These are phyloP conservation scores for Przewalskia tangutica DNA, from an alignment of 257 asterid species.

Conservation along the genomic window DNA sequence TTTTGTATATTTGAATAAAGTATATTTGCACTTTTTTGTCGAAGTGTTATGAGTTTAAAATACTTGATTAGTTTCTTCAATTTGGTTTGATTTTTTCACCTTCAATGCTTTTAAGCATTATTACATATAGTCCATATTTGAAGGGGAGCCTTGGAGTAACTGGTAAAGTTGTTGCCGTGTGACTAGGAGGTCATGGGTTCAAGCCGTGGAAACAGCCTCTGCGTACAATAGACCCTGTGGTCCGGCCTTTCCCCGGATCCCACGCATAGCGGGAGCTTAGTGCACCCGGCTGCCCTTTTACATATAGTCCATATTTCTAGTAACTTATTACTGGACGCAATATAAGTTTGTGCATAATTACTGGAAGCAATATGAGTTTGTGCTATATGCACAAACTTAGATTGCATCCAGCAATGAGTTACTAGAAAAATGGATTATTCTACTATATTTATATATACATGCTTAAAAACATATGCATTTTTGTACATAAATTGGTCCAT, in stretches of 20 bases:
- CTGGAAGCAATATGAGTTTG: neutral
- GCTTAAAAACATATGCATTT: neutral
- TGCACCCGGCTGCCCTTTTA: neutral
- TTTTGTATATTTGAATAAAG: neutral
- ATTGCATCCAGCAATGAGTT: neutral
- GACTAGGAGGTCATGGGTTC: too few species aligned
- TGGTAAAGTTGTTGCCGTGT: too few species aligned
- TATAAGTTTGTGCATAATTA: neutral
- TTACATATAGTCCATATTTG: neutral
- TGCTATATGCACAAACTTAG: neutral
- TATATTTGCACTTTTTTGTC: neutral
- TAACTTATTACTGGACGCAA: neutral
- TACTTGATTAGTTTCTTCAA: neutral
- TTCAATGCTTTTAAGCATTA: neutral
- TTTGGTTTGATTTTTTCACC: neutral
- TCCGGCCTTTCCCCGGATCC: too few species aligned
- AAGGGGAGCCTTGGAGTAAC: too few species aligned
- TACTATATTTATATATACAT: neutral
- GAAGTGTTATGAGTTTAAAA: neutral
- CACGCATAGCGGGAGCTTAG: too few species aligned
- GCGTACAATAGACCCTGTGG: too few species aligned
- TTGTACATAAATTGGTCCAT: neutral
- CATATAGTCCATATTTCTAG: neutral
- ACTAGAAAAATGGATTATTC: neutral
- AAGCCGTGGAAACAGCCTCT: too few species aligned